These are phyloP conservation scores for Pleodorina starrii DNA, from an alignment of 139 green algal species.

Conservation along the genomic window DNA sequence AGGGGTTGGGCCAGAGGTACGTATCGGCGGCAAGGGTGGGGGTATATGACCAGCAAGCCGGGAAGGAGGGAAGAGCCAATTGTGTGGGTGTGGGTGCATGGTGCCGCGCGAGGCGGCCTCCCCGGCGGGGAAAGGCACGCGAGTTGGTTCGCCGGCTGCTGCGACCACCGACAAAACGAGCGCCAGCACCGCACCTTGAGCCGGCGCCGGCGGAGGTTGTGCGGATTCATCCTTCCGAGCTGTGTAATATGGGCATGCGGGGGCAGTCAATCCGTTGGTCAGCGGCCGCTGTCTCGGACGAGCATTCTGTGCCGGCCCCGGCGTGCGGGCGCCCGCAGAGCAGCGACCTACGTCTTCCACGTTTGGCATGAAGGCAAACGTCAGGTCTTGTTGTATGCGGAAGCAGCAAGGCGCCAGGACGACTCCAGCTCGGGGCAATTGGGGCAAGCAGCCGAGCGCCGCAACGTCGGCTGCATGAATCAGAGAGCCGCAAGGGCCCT, in stretches of 20 bases:
- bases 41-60: too few relatives aligned
- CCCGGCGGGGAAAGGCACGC: too few relatives aligned
- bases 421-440: constrained; percentile 3
- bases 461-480: neutral
- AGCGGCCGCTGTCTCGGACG: neutral
- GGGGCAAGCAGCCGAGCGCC: constrained; percentile 14
- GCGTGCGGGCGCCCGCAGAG: too few relatives aligned
- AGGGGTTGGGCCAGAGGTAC: too few relatives aligned
- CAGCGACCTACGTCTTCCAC: constrained; percentile 37
- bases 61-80: too few relatives aligned
- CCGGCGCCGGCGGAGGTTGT: neutral
- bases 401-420: neutral
- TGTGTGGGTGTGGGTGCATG: too few relatives aligned
- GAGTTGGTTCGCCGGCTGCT: too few relatives aligned
- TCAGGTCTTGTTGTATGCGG: neutral
- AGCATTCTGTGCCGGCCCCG: neutral
- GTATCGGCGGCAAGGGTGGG: too few relatives aligned
- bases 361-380: constrained; percentile 2
- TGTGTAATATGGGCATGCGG: neutral
- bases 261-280: neutral
- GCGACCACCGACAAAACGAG: too few relatives aligned
- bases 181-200: neutral
- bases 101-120: too few relatives aligned
- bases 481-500: constrained; percentile 3
- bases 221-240: neutral